Evolutionary conservation across 2,329 filamentous ascomycete species (phyloP).

Genomic region (Lachnellula suecica): DNA sequence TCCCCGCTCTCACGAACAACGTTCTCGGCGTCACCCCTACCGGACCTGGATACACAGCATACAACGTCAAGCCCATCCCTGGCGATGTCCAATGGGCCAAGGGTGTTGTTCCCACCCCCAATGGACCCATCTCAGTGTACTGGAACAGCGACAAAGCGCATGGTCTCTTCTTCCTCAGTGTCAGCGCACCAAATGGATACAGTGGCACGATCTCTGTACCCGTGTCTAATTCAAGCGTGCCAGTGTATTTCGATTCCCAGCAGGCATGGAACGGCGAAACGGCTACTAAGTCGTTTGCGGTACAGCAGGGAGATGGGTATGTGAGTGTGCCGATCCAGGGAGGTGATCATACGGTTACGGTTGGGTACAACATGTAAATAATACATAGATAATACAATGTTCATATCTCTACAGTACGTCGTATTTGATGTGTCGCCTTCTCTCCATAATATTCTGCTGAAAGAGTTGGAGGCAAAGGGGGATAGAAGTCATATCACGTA

Average conservation of each 20-base stretch:
- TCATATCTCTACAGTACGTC: background rate
- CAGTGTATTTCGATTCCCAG: slow-evolving; percentile 4
- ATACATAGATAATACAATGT: background rate
- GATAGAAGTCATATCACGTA: no score
- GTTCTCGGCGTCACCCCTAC: slow-evolving; percentile 47
- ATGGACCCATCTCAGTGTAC: slow-evolving; percentile 37
- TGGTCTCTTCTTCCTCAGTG: slow-evolving; percentile 30
- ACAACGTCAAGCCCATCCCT: slow-evolving; percentile 39
- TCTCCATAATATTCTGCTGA: no score
- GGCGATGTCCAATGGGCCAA: slow-evolving; percentile 42
- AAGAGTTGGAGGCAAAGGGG: no score
- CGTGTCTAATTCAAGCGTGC: slow-evolving; percentile 8
- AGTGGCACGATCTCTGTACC: slow-evolving; percentile 26
- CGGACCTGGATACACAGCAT: slow-evolving; percentile 43
- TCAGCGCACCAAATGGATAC: slow-evolving; percentile 32
- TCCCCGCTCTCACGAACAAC: slow-evolving; percentile 45
- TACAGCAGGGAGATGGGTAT: background rate
- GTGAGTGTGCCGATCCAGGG: slow-evolving; percentile 1
- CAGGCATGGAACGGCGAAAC: background rate
- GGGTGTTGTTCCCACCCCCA: slow-evolving; percentile 43
- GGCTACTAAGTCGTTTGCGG: background rate
- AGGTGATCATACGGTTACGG: slow-evolving; percentile 1
- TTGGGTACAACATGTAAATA: slow-evolving; percentile 3
- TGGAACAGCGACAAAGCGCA: slow-evolving; percentile 34
- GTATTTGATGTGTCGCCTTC: background rate